These are phyloP conservation scores for Populus trichocarpa DNA, from an alignment of 441 rosid species.

Conservation along the genomic window DNA sequence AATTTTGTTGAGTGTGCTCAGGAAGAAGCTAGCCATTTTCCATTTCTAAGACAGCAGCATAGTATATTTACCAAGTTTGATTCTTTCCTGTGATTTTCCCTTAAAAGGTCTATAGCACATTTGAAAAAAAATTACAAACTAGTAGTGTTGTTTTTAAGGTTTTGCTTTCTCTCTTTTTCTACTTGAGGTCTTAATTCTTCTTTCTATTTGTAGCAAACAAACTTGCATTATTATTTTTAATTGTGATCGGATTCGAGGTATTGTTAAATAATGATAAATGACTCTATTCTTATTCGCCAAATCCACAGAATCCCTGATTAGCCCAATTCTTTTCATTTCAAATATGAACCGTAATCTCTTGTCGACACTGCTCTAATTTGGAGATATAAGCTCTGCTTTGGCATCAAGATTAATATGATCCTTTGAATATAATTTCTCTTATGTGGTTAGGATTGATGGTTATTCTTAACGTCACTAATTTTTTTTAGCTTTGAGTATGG, in stretches of 20 bases:
- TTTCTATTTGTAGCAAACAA: not conserved
- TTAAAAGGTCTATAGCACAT: not conserved
- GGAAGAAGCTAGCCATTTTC: no score
- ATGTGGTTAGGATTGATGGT: not conserved
- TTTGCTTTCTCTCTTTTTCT: not conserved
- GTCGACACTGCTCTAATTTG: not conserved
- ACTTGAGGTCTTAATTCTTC: not conserved
- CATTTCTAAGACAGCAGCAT: no score
- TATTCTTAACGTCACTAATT: not conserved
- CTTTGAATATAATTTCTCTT: not conserved
- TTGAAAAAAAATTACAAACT: not conserved
- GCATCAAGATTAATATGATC: not conserved
- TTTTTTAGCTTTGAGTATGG: not conserved
- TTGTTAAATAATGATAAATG: no score
- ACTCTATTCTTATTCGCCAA: not conserved
- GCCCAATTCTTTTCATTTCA: not conserved
- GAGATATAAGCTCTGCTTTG: not conserved
- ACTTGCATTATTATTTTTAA: no score
- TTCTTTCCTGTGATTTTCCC: not conserved
- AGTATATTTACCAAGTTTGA: not conserved
- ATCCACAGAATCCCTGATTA: not conserved
- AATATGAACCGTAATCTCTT: not conserved
- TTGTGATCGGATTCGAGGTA: no score
- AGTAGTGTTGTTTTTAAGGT: not conserved
- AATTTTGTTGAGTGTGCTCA: no score